Base-by-base conservation (phyloP, 345 rosid species). In the Rhodamnia rubescens region DNA sequence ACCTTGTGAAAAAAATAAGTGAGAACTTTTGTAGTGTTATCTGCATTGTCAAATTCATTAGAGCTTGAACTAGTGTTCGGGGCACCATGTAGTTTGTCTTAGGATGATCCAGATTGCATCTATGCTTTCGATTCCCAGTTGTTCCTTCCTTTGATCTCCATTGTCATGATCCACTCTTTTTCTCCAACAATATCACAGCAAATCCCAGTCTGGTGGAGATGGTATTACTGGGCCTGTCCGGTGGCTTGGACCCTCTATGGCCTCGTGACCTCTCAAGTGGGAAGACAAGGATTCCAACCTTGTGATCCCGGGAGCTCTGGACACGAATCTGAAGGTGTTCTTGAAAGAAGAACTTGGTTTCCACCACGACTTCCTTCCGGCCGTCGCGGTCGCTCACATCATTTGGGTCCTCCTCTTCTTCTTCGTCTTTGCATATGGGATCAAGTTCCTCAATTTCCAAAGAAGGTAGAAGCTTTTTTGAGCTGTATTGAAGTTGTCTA, bases 191-290 rank as follows among this genome's bases (percentile, higher is more conserved):
- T 32, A 32, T 64, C 24, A 32, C 92, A 93, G 98, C 93, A 86
- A 91, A 90, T 95, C 40, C 99, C 98, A 0, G 75, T 92, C n/a
- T 95, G 98, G 99, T 96, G 98, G 98, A 94, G 97, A 86, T 95
- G 99, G 99, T 94, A 94, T 84, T 93, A 96, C 85, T 96, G 98
- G 95, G 90, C 85, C 47, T 88, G 93, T 21, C 99, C 98, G 0
- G 94, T 92, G 84, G 91, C 98, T 8, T 96, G 98, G 99, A 94
- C 96, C 83, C 51, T 95, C n/a, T 92, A 95, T 21, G 98, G 96
- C 5, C 90, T 96, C 29, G 88, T 95, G 64, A 90, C 97, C 22
- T 90, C 94, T 84, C 98, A 95, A 88, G 90, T 94, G 36, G 98
- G 98, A 75, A 75, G 94, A 96, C 87, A 87, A 51, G 7, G 85